A percentile compares a stretch with the other conserved stretches of the same genome.
phyloP scores from a whole-genome alignment of 805 yeast species.

The Starmerella powellii region DNA sequence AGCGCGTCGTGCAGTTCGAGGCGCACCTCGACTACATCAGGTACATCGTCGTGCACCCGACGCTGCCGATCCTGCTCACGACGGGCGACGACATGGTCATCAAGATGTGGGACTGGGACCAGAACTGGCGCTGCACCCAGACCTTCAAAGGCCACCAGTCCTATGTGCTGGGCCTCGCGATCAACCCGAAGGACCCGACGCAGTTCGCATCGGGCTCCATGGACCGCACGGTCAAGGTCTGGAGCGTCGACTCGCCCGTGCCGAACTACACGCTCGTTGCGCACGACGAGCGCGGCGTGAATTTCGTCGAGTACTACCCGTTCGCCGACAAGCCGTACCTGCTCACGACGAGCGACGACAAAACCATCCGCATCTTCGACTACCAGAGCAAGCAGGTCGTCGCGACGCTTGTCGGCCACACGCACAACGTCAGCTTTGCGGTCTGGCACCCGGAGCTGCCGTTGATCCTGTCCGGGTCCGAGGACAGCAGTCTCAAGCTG shows the following conservation, averaged over 20 bases:
- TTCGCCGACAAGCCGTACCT: conserved; percentile 94
- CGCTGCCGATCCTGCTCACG: conserved; percentile 77
- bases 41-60: conserved; percentile 85
- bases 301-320: conserved; percentile 93
- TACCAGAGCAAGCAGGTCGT: conserved; percentile 94
- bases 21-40: conserved; percentile 97
- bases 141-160: conserved; percentile 92
- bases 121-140: conserved; percentile 79
- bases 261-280: conserved; percentile 90
- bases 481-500: conserved; percentile 84
- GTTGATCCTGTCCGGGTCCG: conserved; percentile 87
- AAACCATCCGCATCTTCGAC: conserved; percentile 84
- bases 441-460: conserved; percentile 97
- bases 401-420: conserved; percentile 87
- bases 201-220: conserved; percentile 96
- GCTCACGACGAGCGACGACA: conserved; percentile 83
- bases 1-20: conserved; percentile 86
- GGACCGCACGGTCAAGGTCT: conserved; percentile 90
- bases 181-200: conserved; percentile 94
- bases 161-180: conserved; percentile 85
- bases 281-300: conserved; percentile 87
- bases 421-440: conserved; percentile 91
- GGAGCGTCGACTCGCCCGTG: conserved; percentile 79
- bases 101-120: conserved; percentile 96
- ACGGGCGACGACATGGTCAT: conserved; percentile 86